Conservation (phyloP, 83 land plant genomes). For the Thuja plicata region DNA sequence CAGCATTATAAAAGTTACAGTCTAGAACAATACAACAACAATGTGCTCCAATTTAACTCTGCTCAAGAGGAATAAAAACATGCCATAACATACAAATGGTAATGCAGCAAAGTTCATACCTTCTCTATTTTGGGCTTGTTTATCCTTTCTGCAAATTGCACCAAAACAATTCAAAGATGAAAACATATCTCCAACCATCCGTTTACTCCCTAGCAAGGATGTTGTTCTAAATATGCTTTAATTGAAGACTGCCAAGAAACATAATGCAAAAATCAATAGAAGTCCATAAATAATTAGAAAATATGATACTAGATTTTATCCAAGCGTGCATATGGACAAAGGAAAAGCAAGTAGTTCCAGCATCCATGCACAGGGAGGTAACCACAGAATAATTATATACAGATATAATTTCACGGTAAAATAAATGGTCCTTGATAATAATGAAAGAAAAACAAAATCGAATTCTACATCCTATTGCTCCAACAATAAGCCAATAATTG, state of each 20-base stretch:
- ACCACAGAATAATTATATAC: neutral
- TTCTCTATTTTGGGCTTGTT: neutral
- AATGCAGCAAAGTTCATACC: conserved; percentile 4
- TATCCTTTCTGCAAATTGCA: neutral
- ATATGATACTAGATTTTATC: neutral
- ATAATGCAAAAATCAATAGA: neutral
- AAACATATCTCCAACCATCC: neutral
- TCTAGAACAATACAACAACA: neutral
- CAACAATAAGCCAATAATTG: neutral
- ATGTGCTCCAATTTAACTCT: neutral
- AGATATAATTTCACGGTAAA: neutral
- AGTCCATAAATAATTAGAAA: neutral
- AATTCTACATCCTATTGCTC: neutral
- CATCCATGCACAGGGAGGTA: neutral
- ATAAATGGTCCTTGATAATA: neutral
- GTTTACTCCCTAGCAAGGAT: neutral
- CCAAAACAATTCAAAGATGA: conserved; percentile 13
- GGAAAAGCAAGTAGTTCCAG: neutral
- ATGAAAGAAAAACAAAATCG: neutral
- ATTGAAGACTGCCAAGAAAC: neutral
- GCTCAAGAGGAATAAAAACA: neutral
- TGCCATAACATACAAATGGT: neutral
- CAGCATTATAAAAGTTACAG: conserved; percentile 1
- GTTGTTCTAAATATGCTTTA: neutral
- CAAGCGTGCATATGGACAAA: neutral